These are phyloP conservation scores for Penstemon barbatus DNA, from an alignment of 257 asterid species.

Conservation along the genomic window DNA sequence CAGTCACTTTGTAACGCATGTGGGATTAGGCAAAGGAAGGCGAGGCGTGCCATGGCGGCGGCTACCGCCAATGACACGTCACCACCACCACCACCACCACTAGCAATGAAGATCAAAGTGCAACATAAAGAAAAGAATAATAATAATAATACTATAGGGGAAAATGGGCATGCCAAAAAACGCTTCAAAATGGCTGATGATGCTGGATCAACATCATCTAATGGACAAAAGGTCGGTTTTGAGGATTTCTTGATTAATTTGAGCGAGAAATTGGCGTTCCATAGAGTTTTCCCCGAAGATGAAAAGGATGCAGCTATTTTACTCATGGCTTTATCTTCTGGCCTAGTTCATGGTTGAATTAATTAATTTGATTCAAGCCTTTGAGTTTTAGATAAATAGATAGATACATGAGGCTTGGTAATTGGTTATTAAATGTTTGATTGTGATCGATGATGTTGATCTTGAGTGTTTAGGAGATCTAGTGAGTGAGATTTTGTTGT, in stretches of 20 bases:
- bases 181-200: conserved; percentile 39
- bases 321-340: conserved; percentile 90
- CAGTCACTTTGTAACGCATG: conserved; percentile 97
- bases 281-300: conserved; percentile 82
- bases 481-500: too few species aligned
- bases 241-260: conserved; percentile 79
- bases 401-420: too few species aligned
- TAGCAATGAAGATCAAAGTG: not conserved
- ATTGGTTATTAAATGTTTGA: too few species aligned
- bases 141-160: conserved; percentile 14
- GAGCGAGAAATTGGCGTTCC: conserved; percentile 65
- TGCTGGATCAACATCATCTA: not conserved
- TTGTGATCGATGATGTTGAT: too few species aligned
- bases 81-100: conserved; percentile 10
- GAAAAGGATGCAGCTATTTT: conserved; percentile 95
- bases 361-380: too few species aligned
- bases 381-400: too few species aligned
- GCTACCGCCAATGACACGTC: conserved; percentile 16
- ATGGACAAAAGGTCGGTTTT: conserved; percentile 4
- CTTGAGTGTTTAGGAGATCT: too few species aligned
- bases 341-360: conserved; percentile 65
- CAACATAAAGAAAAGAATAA: conserved; percentile 43
- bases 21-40: conserved; percentile 91
- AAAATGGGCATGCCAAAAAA: conserved; percentile 51
- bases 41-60: conserved; percentile 57